These are phyloP conservation scores for Anacardium occidentale DNA, from an alignment of 345 rosid species.

Conservation along the genomic window DNA sequence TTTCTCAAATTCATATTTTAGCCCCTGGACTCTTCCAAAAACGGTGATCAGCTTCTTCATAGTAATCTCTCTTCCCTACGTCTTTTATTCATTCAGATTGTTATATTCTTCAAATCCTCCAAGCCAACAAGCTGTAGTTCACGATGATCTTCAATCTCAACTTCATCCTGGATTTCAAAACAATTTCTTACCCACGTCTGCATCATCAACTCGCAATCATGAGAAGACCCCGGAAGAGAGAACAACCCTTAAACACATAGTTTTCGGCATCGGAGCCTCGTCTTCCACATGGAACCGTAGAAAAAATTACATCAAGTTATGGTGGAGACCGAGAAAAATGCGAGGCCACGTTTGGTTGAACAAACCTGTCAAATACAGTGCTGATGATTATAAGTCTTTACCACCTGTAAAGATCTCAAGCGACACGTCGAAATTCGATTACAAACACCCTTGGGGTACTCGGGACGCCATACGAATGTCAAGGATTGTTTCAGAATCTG, in stretches of 20 bases:
- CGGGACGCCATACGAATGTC: constrained; percentile 71
- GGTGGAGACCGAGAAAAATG: constrained; percentile 69
- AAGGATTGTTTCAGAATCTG: constrained; percentile 61
- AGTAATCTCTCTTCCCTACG: constrained; percentile 21
- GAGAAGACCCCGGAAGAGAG: constrained; percentile 16
- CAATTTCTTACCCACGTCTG: not conserved
- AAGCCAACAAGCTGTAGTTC: not conserved
- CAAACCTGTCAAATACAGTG: constrained; percentile 26
- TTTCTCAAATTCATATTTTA: constrained; percentile 10
- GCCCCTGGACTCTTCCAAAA: constrained; percentile 12
- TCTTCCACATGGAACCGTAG: constrained; percentile 60
- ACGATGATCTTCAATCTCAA: constrained; percentile 3
- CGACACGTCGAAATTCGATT: constrained; percentile 46
- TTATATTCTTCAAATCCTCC: constrained; percentile 16
- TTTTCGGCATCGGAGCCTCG: constrained; percentile 74
- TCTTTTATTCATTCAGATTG: constrained; percentile 29
- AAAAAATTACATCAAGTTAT: constrained; percentile 60
- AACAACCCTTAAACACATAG: constrained; percentile 53
- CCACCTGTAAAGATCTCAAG: constrained; percentile 60
- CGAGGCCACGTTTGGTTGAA: constrained; percentile 79
- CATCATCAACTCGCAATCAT: not conserved
- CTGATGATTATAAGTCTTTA: constrained; percentile 24
- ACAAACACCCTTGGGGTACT: constrained; percentile 44
- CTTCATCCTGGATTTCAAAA: not conserved
- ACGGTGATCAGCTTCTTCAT: constrained; percentile 24